Evolutionary conservation across 179 eudicot species (phyloP), one percentile per base, ranked within the genome.

Genomic region (Kewa caespitosa): DNA sequence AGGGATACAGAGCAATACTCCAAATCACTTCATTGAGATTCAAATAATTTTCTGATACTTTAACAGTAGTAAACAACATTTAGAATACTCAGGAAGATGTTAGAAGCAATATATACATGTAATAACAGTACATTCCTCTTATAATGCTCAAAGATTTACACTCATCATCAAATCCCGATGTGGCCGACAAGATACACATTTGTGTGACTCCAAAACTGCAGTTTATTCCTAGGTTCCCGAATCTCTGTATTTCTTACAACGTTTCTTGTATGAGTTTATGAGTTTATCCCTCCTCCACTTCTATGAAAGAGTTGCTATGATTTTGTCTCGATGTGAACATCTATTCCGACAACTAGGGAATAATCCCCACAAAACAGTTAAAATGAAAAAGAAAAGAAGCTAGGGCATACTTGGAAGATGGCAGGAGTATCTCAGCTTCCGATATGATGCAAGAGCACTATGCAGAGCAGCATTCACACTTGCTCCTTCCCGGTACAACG

Each of bases 341-440:
- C 38, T 61, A 12, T 33, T 59, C 42, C 2, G 14, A 25, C 27
- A 76, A 43, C 22, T 48, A 70, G 41, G 25, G 46, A 72, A 72
- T n/a, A n/a, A n/a, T n/a, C n/a, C n/a, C n/a, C n/a, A n/a, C n/a
- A n/a, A n/a, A n/a, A n/a, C n/a, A n/a, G n/a, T n/a, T n/a, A n/a
- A n/a, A n/a, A n/a, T n/a, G n/a, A n/a, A n/a, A n/a, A n/a, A n/a
- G n/a, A n/a, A n/a, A n/a, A n/a, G n/a, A 37, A 61, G 17, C 75
- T 78, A 91, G 30, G 85, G 85, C 78, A 80, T 85, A 78, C 57
- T 72, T 28, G 97, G 95, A 69, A 94, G 86, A 81, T 94, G 98
- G 74, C 97, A 92, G 15, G 93, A 75, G 81, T 83, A 92, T 84
- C 90, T 89, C 74, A 94, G 79, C 83, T 90, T 92, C 85, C 86